These are phyloP conservation scores for Mycena floridula DNA, from an alignment of 768 basidiomycete species.

Conservation along the genomic window DNA sequence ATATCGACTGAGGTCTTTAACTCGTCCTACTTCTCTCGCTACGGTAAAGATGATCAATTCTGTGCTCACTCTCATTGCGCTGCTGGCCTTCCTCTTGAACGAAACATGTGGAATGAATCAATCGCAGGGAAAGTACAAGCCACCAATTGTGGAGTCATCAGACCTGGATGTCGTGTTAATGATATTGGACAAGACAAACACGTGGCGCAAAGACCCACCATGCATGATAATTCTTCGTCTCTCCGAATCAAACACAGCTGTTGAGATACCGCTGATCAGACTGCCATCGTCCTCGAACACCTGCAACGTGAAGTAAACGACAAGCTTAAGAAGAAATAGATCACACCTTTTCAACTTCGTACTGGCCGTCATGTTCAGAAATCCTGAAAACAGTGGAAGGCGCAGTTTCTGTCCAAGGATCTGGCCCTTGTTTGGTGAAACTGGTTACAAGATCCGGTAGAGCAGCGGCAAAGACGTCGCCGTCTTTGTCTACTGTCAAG, in stretches of 20 bases:
- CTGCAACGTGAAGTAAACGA: conserved; percentile 24
- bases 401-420: conserved; percentile 24
- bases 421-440: conserved; percentile 31
- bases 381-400: conserved; percentile 49
- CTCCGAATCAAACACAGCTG: conserved; percentile 47
- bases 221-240: conserved; percentile 50
- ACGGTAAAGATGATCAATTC: no score
- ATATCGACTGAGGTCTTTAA: no score
- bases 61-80: no score
- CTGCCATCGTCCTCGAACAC: conserved; percentile 64
- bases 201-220: conserved; percentile 29
- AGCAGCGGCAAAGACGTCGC: conserved; percentile 55
- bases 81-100: no score
- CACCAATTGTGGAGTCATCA: no score
- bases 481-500: conserved; percentile 50
- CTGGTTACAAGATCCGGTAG: conserved; percentile 34
- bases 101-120: no score
- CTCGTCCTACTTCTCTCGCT: no score
- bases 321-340: not conserved
- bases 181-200: no score
- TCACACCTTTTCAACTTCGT: conserved; percentile 49
- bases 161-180: no score
- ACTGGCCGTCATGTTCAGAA: conserved; percentile 46
- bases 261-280: conserved; percentile 49
- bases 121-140: no score